A percentile compares a stretch with the other conserved stretches of the same genome.
These are phyloP conservation scores for Taxawa tesnikishii DNA, from an alignment of 2,329 filamentous ascomycete genomes.

Conservation along the genomic window DNA sequence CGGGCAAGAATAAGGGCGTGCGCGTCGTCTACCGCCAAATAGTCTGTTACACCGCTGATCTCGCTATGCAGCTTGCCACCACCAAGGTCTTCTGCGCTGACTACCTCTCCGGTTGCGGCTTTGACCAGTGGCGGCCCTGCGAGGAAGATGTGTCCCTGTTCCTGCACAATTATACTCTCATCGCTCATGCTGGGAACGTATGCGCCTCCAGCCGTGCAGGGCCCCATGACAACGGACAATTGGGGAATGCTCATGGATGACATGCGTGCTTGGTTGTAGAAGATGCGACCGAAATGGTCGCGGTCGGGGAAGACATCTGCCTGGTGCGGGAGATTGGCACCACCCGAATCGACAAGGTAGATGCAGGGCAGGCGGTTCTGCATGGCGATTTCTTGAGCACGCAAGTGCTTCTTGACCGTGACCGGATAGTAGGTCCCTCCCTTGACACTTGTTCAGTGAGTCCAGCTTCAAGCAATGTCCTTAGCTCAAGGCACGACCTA, in stretches of 20 bases:
- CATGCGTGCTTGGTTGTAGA: conserved; percentile 97
- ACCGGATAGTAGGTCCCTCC: conserved; percentile 95
- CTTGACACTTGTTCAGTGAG: conserved; percentile 49
- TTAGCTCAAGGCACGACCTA: conserved; percentile 9
- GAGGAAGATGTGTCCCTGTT: conserved; percentile 95
- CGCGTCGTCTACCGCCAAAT: conserved; percentile 85
- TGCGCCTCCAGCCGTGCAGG: conserved; percentile 88
- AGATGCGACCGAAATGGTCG: conserved; percentile 93
- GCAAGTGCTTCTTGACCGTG: conserved; percentile 92
- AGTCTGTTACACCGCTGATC: conserved; percentile 87
- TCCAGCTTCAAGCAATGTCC: background rate
- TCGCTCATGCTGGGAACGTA: conserved; percentile 97
- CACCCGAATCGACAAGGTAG: conserved; percentile 91
- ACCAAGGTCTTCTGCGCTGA: conserved; percentile 81
- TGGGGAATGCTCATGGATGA: conserved; percentile 80
- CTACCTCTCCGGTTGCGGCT: conserved; percentile 86
- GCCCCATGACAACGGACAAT: conserved; percentile 91
- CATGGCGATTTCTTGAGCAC: conserved; percentile 79
- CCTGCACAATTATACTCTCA: conserved; percentile 90
- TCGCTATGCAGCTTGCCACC: conserved; percentile 83
- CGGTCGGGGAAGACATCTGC: conserved; percentile 90
- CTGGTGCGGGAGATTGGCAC: conserved; percentile 89
- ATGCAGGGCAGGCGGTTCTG: conserved; percentile 81
- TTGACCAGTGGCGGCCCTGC: conserved; percentile 91
- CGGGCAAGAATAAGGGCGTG: conserved; percentile 80